Base-by-base conservation (phyloP, 352 stramenopile genomes). In the Phytophthora chlamydospora region DNA sequence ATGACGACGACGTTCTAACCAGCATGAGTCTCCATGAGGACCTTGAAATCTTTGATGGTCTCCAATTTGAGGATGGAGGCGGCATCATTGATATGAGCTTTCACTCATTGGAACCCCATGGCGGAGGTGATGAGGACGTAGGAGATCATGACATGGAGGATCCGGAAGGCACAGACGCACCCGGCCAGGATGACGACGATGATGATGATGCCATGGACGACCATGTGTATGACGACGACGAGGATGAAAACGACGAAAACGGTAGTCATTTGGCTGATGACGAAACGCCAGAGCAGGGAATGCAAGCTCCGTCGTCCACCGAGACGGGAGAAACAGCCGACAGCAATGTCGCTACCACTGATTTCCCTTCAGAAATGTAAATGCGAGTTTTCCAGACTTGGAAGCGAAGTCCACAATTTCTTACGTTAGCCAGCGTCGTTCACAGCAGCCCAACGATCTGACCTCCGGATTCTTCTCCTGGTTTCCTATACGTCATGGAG, bases 11-110 rank as follows among this genome's bases (percentile, higher is more conserved):
- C 29, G 74, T 74, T 17, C 67, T 90, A 36, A 93, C 80, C 29
- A 92, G 66, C 50, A 73, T 91, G 62, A 92, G 84, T 58, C 58
- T 92, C 35, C 89, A 85, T 48, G 81, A 86, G 19, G 87, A 95
- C 50, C 58, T 95, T 16, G 83, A 87, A 55, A 88, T 95, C 31
- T 95, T 95, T 46, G 85, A 94, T 36, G 87, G 87, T 4, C 74
- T 95, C 44, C 91, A 95, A 62, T 95, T 95, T 68, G 87, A 93
- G 55, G 72, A 80, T 29, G 85, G 87, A 12, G 85, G 87, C 17
- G 87, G 89, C 40, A 83, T 95, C 32, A 93, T 95, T 58, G 82
- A 93, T 62, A 71, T 95, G 38, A 84, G 68, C 39, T 69, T 77
- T 19, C 72, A 83, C 12, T 54, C 57, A 1, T 36, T 75, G 0